Conservation (phyloP, 352 stramenopile species). For the Pythium monospermum region DNA sequence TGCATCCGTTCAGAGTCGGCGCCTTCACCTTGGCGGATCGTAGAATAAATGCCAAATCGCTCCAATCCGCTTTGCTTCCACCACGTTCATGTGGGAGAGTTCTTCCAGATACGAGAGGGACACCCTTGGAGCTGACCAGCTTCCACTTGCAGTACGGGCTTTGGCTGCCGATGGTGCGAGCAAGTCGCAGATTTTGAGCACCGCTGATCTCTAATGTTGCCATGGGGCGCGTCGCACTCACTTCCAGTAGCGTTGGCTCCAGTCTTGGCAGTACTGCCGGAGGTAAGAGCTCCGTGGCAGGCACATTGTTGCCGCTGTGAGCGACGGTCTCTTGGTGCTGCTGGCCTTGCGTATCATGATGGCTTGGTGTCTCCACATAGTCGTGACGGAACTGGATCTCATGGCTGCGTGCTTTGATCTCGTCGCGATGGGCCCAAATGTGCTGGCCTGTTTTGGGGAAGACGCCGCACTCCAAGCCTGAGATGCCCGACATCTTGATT, state of each 20-base stretch:
- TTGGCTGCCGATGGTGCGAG: neutral
- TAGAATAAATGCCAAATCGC: neutral
- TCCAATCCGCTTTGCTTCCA: neutral
- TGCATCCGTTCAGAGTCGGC: slow-evolving; percentile 1
- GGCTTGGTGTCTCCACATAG: too few relatives aligned
- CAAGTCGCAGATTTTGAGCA: neutral
- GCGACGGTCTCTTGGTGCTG: too few relatives aligned
- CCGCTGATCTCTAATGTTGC: neutral
- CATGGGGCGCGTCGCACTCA: too few relatives aligned
- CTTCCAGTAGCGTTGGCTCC: too few relatives aligned
- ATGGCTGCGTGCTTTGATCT: neutral
- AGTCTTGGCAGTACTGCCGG: too few relatives aligned
- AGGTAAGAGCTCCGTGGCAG: neutral
- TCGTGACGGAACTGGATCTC: neutral
- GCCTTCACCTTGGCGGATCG: neutral
- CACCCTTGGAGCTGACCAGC: neutral
- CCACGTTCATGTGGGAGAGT: neutral
- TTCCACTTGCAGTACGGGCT: slow-evolving; percentile 14
- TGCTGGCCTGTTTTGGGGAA: neutral
- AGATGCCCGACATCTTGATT: slow-evolving; percentile 14
- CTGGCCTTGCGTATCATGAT: too few relatives aligned
- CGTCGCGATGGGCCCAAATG: slow-evolving; percentile 6
- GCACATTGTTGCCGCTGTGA: neutral
- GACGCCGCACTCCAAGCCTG: slow-evolving; percentile 20
- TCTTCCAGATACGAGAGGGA: neutral